Evolutionary conservation across 345 rosid species (phyloP).

Genomic region (Salix udensis): DNA sequence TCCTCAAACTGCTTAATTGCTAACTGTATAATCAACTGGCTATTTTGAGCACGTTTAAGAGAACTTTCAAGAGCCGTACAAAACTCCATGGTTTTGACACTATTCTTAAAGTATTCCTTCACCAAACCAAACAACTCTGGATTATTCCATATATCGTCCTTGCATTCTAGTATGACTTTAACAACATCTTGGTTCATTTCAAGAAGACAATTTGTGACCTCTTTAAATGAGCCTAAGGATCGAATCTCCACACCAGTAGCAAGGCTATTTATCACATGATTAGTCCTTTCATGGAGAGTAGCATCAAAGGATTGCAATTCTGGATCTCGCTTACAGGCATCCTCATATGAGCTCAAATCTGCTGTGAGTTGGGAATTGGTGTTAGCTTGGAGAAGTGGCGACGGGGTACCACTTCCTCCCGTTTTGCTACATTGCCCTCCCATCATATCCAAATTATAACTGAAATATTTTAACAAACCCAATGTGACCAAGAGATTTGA

Average conservation of each 20-base stretch:
- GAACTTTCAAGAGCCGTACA: conserved; percentile 67
- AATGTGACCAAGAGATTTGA: neutral
- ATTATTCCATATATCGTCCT: conserved; percentile 73
- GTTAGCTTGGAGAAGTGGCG: conserved; percentile 26
- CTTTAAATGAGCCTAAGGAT: conserved; percentile 69
- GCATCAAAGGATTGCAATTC: conserved; percentile 63
- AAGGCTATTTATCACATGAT: conserved; percentile 49
- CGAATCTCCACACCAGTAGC: conserved; percentile 51
- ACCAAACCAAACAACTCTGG: conserved; percentile 58
- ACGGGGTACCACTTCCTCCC: conserved; percentile 15
- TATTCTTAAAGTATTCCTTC: conserved; percentile 61
- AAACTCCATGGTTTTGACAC: conserved; percentile 62
- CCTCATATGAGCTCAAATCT: conserved; percentile 64
- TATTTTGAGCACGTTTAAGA: conserved; percentile 58
- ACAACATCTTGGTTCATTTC: conserved; percentile 85
- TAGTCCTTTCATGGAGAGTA: conserved; percentile 57
- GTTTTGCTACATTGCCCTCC: conserved; percentile 42
- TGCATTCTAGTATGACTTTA: conserved; percentile 57
- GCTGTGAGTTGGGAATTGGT: conserved; percentile 33
- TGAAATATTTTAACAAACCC: neutral
- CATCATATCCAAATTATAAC: conserved; percentile 33
- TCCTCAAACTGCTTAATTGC: conserved; percentile 61
- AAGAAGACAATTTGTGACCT: conserved; percentile 60
- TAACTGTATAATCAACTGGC: conserved; percentile 60
- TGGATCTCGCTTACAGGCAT: conserved; percentile 69